Percentiles rank a stretch among this genome's conserved stretches.
Conservation (phyloP, 2,329 filamentous ascomycete genomes). For the Neonectria punicea region DNA sequence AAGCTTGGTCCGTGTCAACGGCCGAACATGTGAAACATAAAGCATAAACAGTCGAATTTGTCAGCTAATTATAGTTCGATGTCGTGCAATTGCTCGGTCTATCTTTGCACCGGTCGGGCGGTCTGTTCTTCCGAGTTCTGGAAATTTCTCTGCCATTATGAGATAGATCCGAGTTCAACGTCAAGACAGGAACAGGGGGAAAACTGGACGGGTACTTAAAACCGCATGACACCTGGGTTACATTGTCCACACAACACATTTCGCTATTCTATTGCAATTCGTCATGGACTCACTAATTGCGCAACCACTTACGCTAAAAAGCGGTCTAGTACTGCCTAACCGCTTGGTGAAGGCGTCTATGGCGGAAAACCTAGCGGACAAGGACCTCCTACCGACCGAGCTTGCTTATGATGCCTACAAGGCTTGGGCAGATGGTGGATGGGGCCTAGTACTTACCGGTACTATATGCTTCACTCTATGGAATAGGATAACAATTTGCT, state of each 20-base stretch:
- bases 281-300: not conserved
- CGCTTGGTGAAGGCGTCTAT: conserved; percentile 48
- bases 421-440: conserved; percentile 10
- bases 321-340: conserved; percentile 62
- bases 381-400: not conserved
- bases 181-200: too few species aligned
- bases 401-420: not conserved
- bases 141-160: too few species aligned
- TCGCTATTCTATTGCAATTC: not conserved
- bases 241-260: too few species aligned
- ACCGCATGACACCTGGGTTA: too few species aligned
- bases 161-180: too few species aligned
- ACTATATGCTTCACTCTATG: not conserved
- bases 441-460: conserved; percentile 2
- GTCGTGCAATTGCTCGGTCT: not conserved
- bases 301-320: conserved; percentile 56
- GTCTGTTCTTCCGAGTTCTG: too few species aligned
- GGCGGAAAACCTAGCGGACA: conserved; percentile 4
- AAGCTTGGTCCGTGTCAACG: not conserved
- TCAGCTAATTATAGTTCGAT: not conserved
- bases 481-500: not conserved
- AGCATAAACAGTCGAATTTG: not conserved
- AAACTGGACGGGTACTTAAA: too few species aligned
- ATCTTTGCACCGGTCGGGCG: not conserved
- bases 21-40: too few species aligned